phyloP scores from a whole-genome alignment of 1,284 basidiomycete genomes.

The Leccinum griseonigrum region DNA sequence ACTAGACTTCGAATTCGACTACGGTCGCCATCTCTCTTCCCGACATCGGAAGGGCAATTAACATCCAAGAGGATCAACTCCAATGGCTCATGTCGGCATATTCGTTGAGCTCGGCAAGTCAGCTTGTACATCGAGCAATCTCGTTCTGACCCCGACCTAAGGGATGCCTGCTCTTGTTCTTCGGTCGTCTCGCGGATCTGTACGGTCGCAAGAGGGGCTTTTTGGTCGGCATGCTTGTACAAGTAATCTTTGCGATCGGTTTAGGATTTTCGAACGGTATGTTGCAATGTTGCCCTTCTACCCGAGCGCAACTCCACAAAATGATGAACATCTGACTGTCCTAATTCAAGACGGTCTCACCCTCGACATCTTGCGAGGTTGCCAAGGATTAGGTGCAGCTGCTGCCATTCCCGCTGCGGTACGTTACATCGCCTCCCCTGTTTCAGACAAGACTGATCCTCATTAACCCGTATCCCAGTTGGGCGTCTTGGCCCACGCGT shows the following conservation, averaged over 20 bases:
- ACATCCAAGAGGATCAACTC: conserved; percentile 47
- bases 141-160: conserved; percentile 26
- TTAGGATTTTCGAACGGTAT: conserved; percentile 53
- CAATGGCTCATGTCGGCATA: conserved; percentile 65
- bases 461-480: conserved; percentile 40
- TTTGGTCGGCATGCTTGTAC: conserved; percentile 45
- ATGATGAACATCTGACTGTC: not conserved
- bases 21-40: conserved; percentile 60
- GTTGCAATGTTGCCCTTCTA: conserved; percentile 14
- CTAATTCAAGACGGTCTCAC: conserved; percentile 45
- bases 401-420: conserved; percentile 70
- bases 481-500: conserved; percentile 75
- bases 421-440: conserved; percentile 25
- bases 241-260: conserved; percentile 49
- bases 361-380: conserved; percentile 60
- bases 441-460: not conserved
- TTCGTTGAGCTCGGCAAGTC: conserved; percentile 48
- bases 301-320: no score
- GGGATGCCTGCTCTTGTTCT: conserved; percentile 65
- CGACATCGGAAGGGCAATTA: conserved; percentile 52
- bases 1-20: conserved; percentile 43
- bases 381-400: conserved; percentile 71
- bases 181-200: conserved; percentile 26
- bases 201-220: conserved; percentile 68
- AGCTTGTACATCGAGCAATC: not conserved